phyloP scores from a whole-genome alignment of 2,329 filamentous ascomycete species.

The Leptographium galeiforme region DNA sequence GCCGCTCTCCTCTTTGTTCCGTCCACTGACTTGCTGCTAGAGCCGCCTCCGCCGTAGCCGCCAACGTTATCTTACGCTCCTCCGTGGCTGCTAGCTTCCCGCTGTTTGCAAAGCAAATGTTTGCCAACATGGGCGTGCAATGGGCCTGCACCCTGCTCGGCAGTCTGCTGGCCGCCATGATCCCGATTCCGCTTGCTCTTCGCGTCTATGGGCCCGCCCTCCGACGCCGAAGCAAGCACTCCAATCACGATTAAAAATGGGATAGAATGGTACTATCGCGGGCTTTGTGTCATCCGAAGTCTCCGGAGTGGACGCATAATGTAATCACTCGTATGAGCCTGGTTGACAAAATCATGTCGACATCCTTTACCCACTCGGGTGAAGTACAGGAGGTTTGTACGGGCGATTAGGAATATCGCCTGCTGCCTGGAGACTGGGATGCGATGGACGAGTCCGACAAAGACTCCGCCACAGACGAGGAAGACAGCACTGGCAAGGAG shows the following conservation, averaged over 20 bases:
- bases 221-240: background rate
- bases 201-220: conserved; percentile 18
- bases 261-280: too few species aligned
- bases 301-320: too few species aligned
- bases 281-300: too few species aligned
- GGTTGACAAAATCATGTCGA: too few species aligned
- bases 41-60: conserved; percentile 23
- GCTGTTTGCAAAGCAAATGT: conserved; percentile 23
- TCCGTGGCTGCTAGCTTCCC: conserved; percentile 21
- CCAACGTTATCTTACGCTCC: conserved; percentile 23
- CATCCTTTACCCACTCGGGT: too few species aligned
- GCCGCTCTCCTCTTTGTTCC: background rate
- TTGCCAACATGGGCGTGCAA: conserved; percentile 21
- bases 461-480: too few species aligned
- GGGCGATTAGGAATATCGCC: too few species aligned
- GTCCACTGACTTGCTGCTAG: conserved; percentile 10
- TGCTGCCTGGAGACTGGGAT: too few species aligned
- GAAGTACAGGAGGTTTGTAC: too few species aligned
- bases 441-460: too few species aligned
- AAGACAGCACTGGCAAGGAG: too few species aligned
- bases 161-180: conserved; percentile 20
- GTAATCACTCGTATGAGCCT: too few species aligned
- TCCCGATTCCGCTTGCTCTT: conserved; percentile 23
- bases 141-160: conserved; percentile 25
- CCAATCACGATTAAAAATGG: background rate